Conservation (phyloP, 2,329 filamentous ascomycete genomes). For the Colletotrichum sp. region DNA sequence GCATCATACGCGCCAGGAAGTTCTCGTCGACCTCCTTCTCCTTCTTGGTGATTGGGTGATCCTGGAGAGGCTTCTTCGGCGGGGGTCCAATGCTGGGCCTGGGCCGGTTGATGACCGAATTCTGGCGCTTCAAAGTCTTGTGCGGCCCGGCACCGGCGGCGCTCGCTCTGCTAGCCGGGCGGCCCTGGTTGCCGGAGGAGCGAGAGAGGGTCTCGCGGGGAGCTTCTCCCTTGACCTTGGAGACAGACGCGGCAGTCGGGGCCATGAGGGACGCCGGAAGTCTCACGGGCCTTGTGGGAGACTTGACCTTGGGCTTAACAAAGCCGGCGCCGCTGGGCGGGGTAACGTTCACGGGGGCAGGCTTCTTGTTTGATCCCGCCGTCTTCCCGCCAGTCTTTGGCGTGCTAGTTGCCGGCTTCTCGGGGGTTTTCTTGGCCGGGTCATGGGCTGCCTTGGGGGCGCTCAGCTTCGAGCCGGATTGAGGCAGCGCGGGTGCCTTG, state of each 20-base stretch:
- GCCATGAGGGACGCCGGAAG: conserved; percentile 71
- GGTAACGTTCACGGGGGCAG: conserved; percentile 44
- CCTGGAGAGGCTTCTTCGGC: conserved; percentile 60
- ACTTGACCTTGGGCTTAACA: conserved; percentile 67
- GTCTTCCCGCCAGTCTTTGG: conserved; percentile 33
- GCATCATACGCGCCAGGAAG: conserved; percentile 83
- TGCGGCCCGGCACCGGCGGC: conserved; percentile 30
- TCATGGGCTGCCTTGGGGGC: conserved; percentile 28
- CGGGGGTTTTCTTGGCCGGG: conserved; percentile 24
- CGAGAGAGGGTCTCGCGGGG: conserved; percentile 26
- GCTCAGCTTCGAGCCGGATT: conserved; percentile 29
- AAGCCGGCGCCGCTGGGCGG: conserved; percentile 45
- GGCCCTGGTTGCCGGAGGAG: conserved; percentile 34
- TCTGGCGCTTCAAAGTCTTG: conserved; percentile 48
- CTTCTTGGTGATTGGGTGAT: conserved; percentile 51
- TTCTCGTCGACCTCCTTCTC: conserved; percentile 67
- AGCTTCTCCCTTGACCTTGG: conserved; percentile 52
- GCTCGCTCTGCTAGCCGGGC: conserved; percentile 53
- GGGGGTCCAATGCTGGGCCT: conserved; percentile 63
- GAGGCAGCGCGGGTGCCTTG: conserved; percentile 42
- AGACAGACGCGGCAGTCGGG: conserved; percentile 72
- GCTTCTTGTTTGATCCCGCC: conserved; percentile 44
- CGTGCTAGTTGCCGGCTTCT: conserved; percentile 37
- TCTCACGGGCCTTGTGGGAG: conserved; percentile 71
- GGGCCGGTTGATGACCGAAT: conserved; percentile 47